Percentiles rank a stretch among this genome's conserved stretches.
phyloP scores from a whole-genome alignment of 2,329 filamentous ascomycete genomes.

The Fusarium sp. region DNA sequence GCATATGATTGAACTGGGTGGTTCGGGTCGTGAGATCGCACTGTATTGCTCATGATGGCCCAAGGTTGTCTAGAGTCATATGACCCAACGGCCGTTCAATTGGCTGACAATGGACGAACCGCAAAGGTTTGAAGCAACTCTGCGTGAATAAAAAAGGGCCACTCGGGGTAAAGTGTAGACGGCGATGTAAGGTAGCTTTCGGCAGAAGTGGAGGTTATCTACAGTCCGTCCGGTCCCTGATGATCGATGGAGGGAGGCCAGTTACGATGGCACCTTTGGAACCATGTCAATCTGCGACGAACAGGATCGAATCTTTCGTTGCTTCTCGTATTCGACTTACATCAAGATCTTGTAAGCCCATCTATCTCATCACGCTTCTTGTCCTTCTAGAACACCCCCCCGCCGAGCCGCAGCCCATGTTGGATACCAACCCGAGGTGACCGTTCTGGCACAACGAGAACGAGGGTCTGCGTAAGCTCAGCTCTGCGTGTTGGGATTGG shows the following conservation, averaged over 20 bases:
- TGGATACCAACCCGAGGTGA: neutral
- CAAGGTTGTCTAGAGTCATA: slow-evolving; percentile 14
- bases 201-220: slow-evolving; percentile 21
- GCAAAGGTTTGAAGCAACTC: slow-evolving; percentile 4
- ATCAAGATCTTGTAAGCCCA: neutral
- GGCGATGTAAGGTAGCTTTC: slow-evolving; percentile 36
- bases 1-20: slow-evolving; percentile 12
- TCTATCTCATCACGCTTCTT: neutral
- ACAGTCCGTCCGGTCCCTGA: slow-evolving; percentile 3
- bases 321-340: slow-evolving; percentile 13
- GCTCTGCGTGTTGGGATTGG: slow-evolving; percentile 11
- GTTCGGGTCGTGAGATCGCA: slow-evolving; percentile 22
- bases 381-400: neutral
- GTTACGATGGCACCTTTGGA: neutral
- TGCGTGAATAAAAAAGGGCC: neutral
- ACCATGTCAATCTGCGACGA: slow-evolving; percentile 1
- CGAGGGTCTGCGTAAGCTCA: slow-evolving; percentile 16
- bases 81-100: neutral
- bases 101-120: slow-evolving; percentile 1
- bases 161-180: slow-evolving; percentile 5
- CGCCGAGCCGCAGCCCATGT: neutral
- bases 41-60: slow-evolving; percentile 29
- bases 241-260: slow-evolving; percentile 1
- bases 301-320: neutral
- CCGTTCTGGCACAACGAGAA: neutral